phyloP scores from a whole-genome alignment of 75 land plant genomes.

The Pinus taeda region DNA sequence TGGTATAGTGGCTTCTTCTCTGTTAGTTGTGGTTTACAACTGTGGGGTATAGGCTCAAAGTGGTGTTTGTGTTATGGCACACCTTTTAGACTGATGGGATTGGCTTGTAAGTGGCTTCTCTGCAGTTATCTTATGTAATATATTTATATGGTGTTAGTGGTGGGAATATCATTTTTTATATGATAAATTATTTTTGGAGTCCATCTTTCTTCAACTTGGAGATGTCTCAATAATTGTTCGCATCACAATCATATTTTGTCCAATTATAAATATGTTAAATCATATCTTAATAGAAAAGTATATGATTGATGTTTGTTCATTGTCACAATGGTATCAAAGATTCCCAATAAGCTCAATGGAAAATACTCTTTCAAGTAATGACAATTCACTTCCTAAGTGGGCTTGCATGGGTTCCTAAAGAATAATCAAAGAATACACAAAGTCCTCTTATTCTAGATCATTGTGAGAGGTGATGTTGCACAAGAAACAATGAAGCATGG shows the following conservation, averaged over 20 bases:
- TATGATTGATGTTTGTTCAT: not conserved
- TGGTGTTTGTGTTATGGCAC: not conserved
- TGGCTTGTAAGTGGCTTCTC: not conserved
- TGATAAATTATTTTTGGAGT: too few relatives aligned
- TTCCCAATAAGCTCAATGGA: not conserved
- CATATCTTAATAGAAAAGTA: not conserved
- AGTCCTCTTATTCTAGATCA: not conserved
- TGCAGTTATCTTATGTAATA: not conserved
- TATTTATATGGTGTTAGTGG: too few relatives aligned
- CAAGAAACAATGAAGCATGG: not conserved
- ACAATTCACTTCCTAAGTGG: not conserved
- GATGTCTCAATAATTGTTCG: too few relatives aligned
- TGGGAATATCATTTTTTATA: not conserved
- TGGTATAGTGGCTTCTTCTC: not conserved
- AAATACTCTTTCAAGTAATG: not conserved
- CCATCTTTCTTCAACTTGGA: too few relatives aligned
- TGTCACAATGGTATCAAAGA: not conserved
- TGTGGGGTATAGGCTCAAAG: not conserved
- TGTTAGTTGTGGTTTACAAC: not conserved
- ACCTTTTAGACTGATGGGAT: not conserved
- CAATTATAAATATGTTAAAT: conserved; percentile 3
- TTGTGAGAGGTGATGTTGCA: not conserved
- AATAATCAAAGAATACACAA: not conserved
- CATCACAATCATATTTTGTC: not conserved
- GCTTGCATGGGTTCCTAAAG: not conserved